Conservation (phyloP, 2,329 filamentous ascomycete genomes). For the Epichloe sp. region DNA sequence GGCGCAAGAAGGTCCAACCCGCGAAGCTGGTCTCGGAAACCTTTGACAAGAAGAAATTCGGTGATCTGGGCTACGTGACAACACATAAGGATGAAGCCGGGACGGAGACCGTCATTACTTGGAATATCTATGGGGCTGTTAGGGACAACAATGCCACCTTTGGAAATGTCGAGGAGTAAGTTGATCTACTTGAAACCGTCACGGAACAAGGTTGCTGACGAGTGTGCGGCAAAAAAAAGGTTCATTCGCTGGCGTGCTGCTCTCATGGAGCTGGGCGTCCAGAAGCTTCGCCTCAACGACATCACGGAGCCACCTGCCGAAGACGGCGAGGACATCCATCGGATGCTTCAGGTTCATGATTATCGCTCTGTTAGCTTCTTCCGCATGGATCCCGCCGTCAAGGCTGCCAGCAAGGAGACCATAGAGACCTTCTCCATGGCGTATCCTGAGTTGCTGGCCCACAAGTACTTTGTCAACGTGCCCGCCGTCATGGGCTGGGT, state of each 20-base stretch:
- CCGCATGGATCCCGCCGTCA: slow-evolving; percentile 63
- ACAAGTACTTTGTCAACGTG: slow-evolving; percentile 96
- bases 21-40: slow-evolving; percentile 47
- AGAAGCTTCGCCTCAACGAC: slow-evolving; percentile 55
- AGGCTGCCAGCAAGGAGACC: slow-evolving; percentile 63
- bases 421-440: slow-evolving; percentile 69
- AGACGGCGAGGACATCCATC: slow-evolving; percentile 68
- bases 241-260: slow-evolving; percentile 85
- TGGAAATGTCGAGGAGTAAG: slow-evolving; percentile 63
- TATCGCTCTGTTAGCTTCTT: slow-evolving; percentile 82
- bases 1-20: slow-evolving; percentile 68
- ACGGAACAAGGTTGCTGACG: neutral
- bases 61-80: slow-evolving; percentile 68
- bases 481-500: slow-evolving; percentile 85
- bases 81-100: slow-evolving; percentile 44
- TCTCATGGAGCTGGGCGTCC: slow-evolving; percentile 76
- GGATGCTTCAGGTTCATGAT: slow-evolving; percentile 88
- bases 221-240: slow-evolving; percentile 27
- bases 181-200: neutral
- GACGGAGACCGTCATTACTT: slow-evolving; percentile 59
- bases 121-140: slow-evolving; percentile 85
- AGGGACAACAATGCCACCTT: slow-evolving; percentile 78
- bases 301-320: slow-evolving; percentile 62
- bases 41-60: slow-evolving; percentile 60
- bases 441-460: slow-evolving; percentile 71